Conservation (phyloP, 495 filamentous ascomycete species). For the Aspergillus egyptiacus region DNA sequence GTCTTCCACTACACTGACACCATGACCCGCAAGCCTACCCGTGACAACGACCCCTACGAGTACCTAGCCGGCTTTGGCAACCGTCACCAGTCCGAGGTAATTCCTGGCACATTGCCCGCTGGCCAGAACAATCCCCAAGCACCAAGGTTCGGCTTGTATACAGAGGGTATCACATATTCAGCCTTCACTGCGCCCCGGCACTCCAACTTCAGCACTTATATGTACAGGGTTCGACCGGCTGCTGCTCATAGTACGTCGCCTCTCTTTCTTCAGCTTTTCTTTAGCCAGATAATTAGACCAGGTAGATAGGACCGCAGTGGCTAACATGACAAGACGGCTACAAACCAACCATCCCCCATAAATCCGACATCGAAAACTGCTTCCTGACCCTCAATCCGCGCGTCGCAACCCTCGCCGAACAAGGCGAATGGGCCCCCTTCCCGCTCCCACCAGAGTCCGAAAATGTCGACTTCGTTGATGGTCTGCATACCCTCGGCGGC, state of each 20-base stretch:
- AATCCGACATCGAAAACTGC: slow-evolving; percentile 36
- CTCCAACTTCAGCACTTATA: slow-evolving; percentile 37
- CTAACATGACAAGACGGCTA: slow-evolving; percentile 37
- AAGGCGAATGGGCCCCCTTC: slow-evolving; percentile 40
- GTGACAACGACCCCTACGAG: slow-evolving; percentile 40
- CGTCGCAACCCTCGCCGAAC: slow-evolving; percentile 30
- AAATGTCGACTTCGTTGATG: slow-evolving; percentile 36
- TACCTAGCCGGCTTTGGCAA: slow-evolving; percentile 38
- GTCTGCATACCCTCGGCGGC: slow-evolving; percentile 35
- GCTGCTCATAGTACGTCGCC: slow-evolving; percentile 34
- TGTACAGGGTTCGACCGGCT: slow-evolving; percentile 37
- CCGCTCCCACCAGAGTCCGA: slow-evolving; percentile 30
- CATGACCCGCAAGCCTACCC: slow-evolving; percentile 37
- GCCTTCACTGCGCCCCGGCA: slow-evolving; percentile 39
- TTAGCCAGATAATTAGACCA: neutral
- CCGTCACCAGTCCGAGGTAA: slow-evolving; percentile 36
- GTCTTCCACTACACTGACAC: slow-evolving; percentile 42
- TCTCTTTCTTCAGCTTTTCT: neutral
- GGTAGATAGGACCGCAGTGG: too few species aligned
- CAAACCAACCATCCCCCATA: slow-evolving; percentile 25
- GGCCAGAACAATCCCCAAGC: slow-evolving; percentile 41
- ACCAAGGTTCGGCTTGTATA: slow-evolving; percentile 43
- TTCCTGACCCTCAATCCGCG: slow-evolving; percentile 37
- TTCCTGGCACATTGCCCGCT: slow-evolving; percentile 35
- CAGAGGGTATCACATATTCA: slow-evolving; percentile 57